Evolutionary conservation across 2,329 filamentous ascomycete species (phyloP).

Genomic region (Chaetothyriales sp.): DNA sequence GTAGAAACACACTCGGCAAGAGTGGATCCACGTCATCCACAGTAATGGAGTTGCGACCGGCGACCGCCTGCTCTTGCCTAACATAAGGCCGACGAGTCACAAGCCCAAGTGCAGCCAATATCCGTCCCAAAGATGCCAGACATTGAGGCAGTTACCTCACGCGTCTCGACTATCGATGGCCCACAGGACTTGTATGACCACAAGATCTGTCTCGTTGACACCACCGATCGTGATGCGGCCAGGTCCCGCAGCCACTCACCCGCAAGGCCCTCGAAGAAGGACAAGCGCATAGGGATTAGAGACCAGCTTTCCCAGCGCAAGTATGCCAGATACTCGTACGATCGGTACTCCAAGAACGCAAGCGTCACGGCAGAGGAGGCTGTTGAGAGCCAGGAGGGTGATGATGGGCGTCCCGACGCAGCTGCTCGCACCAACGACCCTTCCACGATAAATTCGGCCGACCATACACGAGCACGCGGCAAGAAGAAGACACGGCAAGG

Average conservation of each 20-base stretch:
- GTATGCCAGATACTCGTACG: slow-evolving; percentile 38
- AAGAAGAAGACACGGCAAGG: slow-evolving; percentile 18
- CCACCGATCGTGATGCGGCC: slow-evolving; percentile 18
- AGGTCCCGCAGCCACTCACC: slow-evolving; percentile 14
- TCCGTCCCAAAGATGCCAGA: slow-evolving; percentile 8
- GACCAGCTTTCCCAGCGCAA: slow-evolving; percentile 28
- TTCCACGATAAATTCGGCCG: slow-evolving; percentile 9
- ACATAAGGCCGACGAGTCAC: background rate
- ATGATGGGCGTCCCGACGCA: background rate
- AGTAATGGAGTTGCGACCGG: background rate
- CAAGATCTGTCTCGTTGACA: slow-evolving; percentile 25
- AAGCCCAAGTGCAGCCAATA: background rate
- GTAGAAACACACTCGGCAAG: background rate
- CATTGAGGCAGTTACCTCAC: slow-evolving; percentile 8
- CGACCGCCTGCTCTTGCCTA: background rate
- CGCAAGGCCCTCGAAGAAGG: slow-evolving; percentile 17
- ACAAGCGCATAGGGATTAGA: slow-evolving; percentile 24
- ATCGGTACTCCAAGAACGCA: slow-evolving; percentile 24
- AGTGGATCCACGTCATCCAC: background rate
- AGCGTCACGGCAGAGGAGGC: slow-evolving; percentile 3
- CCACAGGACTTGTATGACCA: slow-evolving; percentile 13
- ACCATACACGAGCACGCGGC: slow-evolving; percentile 3
- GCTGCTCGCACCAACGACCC: slow-evolving; percentile 1
- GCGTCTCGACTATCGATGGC: slow-evolving; percentile 11
- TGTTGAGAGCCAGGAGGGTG: background rate